Percentiles rank a stretch among this genome's conserved stretches.
phyloP scores from a whole-genome alignment of 306 rosid genomes.

The Mimosa bimucronata region DNA sequence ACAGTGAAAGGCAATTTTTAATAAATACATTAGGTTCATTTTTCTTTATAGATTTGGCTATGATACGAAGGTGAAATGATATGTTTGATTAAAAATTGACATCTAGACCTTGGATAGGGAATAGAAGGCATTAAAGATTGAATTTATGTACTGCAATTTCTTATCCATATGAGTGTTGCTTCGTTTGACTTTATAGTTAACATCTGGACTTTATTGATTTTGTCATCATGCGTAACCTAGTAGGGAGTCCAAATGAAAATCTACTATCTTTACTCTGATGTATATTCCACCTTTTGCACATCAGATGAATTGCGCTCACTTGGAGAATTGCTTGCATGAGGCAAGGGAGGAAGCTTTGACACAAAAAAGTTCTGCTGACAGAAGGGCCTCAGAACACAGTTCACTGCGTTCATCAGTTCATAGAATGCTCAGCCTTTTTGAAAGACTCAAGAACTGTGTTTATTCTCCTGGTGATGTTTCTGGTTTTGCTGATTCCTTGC shows the following conservation, averaged over 20 bases:
- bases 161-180: too few relatives aligned
- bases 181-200: too few relatives aligned
- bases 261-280: constrained; percentile 35
- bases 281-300: constrained; percentile 12
- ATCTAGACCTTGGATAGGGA: too few relatives aligned
- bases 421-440: constrained; percentile 82
- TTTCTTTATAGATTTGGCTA: too few relatives aligned
- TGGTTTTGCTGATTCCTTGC: too few relatives aligned
- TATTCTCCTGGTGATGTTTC: too few relatives aligned
- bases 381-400: constrained; percentile 87
- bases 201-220: not conserved
- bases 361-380: constrained; percentile 91
- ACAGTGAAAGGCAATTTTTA: too few relatives aligned
- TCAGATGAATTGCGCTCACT: constrained; percentile 97
- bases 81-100: too few relatives aligned
- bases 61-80: too few relatives aligned
- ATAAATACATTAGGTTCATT: too few relatives aligned
- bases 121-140: too few relatives aligned
- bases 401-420: constrained; percentile 79
- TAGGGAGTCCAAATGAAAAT: constrained; percentile 2
- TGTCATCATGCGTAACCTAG: not conserved
- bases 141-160: too few relatives aligned
- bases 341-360: constrained; percentile 99
- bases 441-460: constrained; percentile 76
- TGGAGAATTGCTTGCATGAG: constrained; percentile 94